A percentile compares a stretch with the other conserved stretches of the same genome.
Evolutionary conservation across 768 basidiomycete species (phyloP).

Genomic region (Holtermanniella nyarrowii): DNA sequence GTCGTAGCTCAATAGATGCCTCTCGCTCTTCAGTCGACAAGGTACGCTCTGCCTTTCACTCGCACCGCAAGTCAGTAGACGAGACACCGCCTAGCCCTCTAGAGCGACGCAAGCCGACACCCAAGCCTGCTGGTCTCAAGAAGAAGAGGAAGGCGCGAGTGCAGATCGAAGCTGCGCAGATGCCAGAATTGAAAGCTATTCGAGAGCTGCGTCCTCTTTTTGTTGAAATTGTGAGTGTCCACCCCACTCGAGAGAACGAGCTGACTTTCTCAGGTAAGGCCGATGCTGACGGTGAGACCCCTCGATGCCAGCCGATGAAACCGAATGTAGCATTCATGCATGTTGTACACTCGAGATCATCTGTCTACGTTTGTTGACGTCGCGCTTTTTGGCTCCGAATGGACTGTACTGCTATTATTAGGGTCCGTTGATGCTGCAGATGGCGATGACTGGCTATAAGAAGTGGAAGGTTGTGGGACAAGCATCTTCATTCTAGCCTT

Average conservation of each 20-base stretch:
- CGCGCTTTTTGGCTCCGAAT: no score
- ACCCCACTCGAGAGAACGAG: neutral
- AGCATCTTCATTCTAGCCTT: no score
- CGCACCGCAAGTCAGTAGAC: slow-evolving; percentile 7
- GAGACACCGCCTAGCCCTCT: neutral
- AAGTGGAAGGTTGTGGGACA: no score
- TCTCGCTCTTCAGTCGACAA: slow-evolving; percentile 13
- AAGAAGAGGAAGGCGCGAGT: slow-evolving; percentile 7
- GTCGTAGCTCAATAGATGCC: neutral
- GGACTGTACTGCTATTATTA: no score
- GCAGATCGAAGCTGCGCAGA: slow-evolving; percentile 45
- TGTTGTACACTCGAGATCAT: no score
- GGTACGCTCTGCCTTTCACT: slow-evolving; percentile 16
- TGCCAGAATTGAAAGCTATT: slow-evolving; percentile 67
- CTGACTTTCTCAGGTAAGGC: neutral
- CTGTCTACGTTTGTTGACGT: no score
- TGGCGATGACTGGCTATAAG: no score
- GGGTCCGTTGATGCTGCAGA: no score
- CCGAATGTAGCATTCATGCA: no score
- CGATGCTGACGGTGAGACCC: neutral
- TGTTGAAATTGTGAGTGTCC: slow-evolving; percentile 66
- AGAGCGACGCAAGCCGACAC: slow-evolving; percentile 5
- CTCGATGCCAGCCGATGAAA: no score
- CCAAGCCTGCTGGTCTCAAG: slow-evolving; percentile 1
- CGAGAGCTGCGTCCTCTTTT: slow-evolving; percentile 80